phyloP scores from a whole-genome alignment of 2,329 filamentous ascomycete species.

The Mycosphaerella sp. region DNA sequence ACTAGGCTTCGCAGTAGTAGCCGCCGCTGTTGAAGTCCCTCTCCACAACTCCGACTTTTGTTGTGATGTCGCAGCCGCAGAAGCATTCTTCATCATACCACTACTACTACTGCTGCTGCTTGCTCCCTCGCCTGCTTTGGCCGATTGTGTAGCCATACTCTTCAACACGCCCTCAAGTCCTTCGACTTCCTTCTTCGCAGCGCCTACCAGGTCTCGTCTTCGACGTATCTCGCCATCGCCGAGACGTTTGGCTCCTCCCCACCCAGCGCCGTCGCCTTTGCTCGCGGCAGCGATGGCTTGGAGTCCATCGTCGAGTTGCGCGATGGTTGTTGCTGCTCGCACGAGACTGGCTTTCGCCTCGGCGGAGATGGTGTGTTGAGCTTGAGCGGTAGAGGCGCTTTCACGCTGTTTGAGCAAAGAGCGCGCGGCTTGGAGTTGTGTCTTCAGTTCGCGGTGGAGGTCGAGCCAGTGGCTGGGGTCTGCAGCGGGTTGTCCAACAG shows the following conservation, averaged over 20 bases:
- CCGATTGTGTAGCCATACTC: constrained; percentile 51
- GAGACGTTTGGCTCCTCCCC: constrained; percentile 45
- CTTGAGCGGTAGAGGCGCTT: constrained; percentile 51
- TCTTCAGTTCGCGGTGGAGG: constrained; percentile 67
- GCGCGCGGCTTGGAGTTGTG: constrained; percentile 60
- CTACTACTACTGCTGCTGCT: constrained; percentile 7
- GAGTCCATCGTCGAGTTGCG: constrained; percentile 60
- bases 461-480: constrained; percentile 65
- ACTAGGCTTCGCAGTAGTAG: constrained; percentile 30
- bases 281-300: constrained; percentile 35
- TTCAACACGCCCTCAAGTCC: constrained; percentile 67
- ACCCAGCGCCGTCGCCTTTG: constrained; percentile 34
- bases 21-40: constrained; percentile 27
- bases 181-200: constrained; percentile 67
- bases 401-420: constrained; percentile 63
- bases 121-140: constrained; percentile 23
- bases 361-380: constrained; percentile 55
- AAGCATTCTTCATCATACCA: constrained; percentile 18
- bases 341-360: constrained; percentile 70
- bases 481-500: constrained; percentile 36
- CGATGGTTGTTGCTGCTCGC: constrained; percentile 59
- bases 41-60: constrained; percentile 35
- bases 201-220: constrained; percentile 62
- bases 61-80: constrained; percentile 33
- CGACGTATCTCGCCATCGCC: constrained; percentile 71